phyloP scores from a whole-genome alignment of 2,329 filamentous ascomycete genomes.

The Eutypa lata region DNA sequence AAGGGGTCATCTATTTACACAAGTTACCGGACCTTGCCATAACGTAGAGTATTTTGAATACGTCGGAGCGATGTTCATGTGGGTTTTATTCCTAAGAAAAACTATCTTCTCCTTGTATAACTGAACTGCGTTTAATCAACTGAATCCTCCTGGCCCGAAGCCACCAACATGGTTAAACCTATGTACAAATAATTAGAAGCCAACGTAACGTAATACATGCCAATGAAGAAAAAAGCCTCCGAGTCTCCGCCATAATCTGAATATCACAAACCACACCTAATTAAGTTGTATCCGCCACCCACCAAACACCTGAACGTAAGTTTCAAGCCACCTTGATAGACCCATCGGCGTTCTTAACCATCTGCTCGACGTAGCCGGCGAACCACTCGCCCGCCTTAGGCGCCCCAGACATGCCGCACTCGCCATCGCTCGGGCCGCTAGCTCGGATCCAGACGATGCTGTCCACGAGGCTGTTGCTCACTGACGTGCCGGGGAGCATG shows the following conservation, averaged over 20 bases:
- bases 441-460: slow-evolving; percentile 64
- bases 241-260: no score
- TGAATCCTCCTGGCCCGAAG: background rate
- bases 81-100: no score
- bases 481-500: slow-evolving; percentile 50
- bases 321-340: background rate
- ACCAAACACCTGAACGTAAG: no score
- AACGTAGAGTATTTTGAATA: no score
- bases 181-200: background rate
- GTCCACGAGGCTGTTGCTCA: slow-evolving; percentile 50
- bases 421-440: slow-evolving; percentile 46
- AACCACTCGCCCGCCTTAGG: slow-evolving; percentile 71
- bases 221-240: no score
- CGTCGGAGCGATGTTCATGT: no score
- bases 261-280: no score
- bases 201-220: background rate
- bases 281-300: no score
- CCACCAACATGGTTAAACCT: background rate
- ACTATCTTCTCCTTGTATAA: background rate
- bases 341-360: slow-evolving; percentile 50
- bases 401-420: slow-evolving; percentile 54
- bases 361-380: slow-evolving; percentile 56
- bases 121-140: background rate
- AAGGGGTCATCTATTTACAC: no score
- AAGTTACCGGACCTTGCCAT: no score